Evolutionary conservation across 331 rosid species (phyloP).

Genomic region (Erythrophleum ivorense): DNA sequence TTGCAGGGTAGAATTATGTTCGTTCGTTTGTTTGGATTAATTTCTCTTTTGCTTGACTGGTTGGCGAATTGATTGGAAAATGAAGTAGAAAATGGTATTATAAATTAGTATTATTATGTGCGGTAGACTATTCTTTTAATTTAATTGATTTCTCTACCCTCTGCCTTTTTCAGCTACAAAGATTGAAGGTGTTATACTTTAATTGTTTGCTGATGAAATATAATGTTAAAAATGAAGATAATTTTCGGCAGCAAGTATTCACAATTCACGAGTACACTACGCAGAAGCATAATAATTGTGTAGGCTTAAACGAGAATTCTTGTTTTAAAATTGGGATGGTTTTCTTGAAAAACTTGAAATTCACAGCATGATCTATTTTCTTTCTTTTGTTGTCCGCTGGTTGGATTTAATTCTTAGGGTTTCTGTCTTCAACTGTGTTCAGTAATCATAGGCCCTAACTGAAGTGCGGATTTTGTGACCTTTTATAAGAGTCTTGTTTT

Average conservation of each 20-base stretch:
- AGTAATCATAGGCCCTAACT: neutral
- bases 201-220: neutral
- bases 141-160: neutral
- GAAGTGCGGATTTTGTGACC: neutral
- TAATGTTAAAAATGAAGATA: neutral
- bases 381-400: neutral
- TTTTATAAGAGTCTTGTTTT: neutral
- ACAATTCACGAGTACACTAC: neutral
- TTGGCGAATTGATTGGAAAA: neutral
- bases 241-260: neutral
- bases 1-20: too few species aligned
- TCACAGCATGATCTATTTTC: neutral
- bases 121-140: neutral
- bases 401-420: neutral
- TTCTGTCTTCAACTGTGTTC: neutral
- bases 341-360: neutral
- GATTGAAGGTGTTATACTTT: neutral
- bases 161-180: neutral
- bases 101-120: neutral
- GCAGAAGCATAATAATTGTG: neutral
- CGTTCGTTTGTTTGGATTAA: neutral
- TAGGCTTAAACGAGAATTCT: neutral
- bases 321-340: neutral
- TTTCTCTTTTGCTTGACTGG: neutral
- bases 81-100: neutral